Conservation (phyloP, 177 flowering plant genomes). For the Telopea speciosissima region DNA sequence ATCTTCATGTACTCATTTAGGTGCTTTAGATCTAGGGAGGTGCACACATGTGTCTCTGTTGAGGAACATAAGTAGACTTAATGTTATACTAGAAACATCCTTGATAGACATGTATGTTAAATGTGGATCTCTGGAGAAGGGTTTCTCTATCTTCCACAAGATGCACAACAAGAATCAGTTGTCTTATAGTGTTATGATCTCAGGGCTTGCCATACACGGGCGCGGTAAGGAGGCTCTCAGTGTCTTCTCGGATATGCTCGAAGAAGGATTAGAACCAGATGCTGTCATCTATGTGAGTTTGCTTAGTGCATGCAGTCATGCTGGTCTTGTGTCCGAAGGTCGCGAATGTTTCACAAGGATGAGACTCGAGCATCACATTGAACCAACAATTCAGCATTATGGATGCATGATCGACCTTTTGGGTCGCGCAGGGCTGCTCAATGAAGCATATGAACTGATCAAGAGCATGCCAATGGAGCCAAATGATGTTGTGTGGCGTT, state of each 20-base stretch:
- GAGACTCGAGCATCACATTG: conserved; percentile 51
- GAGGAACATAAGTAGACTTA: conserved; percentile 49
- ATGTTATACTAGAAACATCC: conserved; percentile 58
- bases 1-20: conserved; percentile 67
- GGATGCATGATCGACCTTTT: conserved; percentile 82
- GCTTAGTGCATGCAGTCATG: conserved; percentile 66
- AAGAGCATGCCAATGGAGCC: conserved; percentile 60
- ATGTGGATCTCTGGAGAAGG: conserved; percentile 63
- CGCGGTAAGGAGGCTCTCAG: conserved; percentile 43
- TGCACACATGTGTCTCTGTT: conserved; percentile 47
- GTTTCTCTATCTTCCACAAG: conserved; percentile 34
- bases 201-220: conserved; percentile 74
- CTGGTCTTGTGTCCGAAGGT: conserved; percentile 67
- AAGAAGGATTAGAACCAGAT: conserved; percentile 54
- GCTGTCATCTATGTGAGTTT: conserved; percentile 59
- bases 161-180: conserved; percentile 43
- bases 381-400: conserved; percentile 67
- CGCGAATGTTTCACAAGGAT: conserved; percentile 42
- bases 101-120: conserved; percentile 77
- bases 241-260: conserved; percentile 53
- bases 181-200: conserved; percentile 64
- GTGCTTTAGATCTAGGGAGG: conserved; percentile 54
- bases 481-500: conserved; percentile 70
- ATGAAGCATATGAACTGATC: conserved; percentile 60
- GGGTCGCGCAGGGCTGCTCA: conserved; percentile 60